Evolutionary conservation across 805 yeast species (phyloP).

Genomic region (Kockiozyma suomiensis): DNA sequence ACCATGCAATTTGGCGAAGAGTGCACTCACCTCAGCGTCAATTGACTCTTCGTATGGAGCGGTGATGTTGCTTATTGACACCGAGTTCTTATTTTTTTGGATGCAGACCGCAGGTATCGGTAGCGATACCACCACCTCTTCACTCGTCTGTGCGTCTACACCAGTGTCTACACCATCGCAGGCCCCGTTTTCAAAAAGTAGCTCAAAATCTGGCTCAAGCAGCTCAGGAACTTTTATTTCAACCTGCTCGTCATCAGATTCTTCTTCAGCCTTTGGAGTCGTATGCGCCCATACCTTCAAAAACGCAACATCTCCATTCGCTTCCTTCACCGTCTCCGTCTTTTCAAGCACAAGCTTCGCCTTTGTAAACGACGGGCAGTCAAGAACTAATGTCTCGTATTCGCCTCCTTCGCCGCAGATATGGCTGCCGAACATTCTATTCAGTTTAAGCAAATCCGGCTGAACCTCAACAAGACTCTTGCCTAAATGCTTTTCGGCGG

Average conservation of each 20-base stretch:
- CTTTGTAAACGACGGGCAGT: slow-evolving; percentile 77
- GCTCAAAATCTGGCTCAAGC: slow-evolving; percentile 44
- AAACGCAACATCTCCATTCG: slow-evolving; percentile 67
- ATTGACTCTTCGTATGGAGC: not conserved
- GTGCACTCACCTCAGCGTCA: slow-evolving; percentile 2
- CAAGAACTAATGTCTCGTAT: slow-evolving; percentile 89
- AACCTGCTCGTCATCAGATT: not conserved
- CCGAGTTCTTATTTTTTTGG: not conserved
- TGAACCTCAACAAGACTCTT: slow-evolving; percentile 62
- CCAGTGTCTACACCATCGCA: no score
- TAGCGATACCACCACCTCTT: not conserved
- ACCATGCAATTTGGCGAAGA: slow-evolving; percentile 10
- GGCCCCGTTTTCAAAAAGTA: no score
- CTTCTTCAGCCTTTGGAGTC: slow-evolving; percentile 39
- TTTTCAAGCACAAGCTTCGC: slow-evolving; percentile 50
- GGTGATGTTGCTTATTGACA: slow-evolving; percentile 5
- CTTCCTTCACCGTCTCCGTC: slow-evolving; percentile 28
- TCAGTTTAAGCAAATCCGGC: slow-evolving; percentile 57
- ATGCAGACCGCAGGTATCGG: not conserved
- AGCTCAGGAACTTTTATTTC: slow-evolving; percentile 35
- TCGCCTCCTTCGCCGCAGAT: slow-evolving; percentile 99
- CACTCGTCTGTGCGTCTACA: no score
- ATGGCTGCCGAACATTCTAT: slow-evolving; percentile 75
- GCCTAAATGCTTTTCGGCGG: slow-evolving; percentile 63
- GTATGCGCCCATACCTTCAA: slow-evolving; percentile 58